phyloP scores from a whole-genome alignment of 2,329 filamentous ascomycete genomes.

The Venturiaceae sp. region DNA sequence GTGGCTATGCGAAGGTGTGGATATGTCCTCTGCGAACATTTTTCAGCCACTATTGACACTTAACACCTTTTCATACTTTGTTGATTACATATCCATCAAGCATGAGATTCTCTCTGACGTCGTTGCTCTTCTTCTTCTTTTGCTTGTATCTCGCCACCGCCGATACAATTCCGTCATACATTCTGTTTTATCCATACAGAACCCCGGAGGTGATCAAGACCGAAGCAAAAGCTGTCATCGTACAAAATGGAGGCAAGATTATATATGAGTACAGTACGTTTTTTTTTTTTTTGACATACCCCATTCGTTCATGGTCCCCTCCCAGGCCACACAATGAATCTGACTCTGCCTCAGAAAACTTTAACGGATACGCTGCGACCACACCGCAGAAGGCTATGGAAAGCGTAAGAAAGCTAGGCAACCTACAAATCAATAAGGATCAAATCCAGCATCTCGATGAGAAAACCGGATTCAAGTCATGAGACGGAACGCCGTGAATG shows the following conservation, averaged over 20 bases:
- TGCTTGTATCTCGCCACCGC: background rate
- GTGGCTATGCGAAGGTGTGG: too few relatives aligned
- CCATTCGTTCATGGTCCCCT: too few relatives aligned
- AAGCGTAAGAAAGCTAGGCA: background rate
- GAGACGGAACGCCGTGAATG: too few relatives aligned
- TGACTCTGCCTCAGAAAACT: background rate
- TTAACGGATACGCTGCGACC: background rate
- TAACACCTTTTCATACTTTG: too few relatives aligned
- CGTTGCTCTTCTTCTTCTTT: background rate
- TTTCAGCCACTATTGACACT: too few relatives aligned
- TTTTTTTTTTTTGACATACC: background rate
- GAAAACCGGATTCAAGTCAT: too few relatives aligned
- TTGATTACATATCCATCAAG: too few relatives aligned
- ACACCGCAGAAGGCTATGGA: background rate
- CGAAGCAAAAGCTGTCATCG: background rate
- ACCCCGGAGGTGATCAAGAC: background rate
- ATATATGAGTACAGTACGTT: background rate
- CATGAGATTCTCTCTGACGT: background rate
- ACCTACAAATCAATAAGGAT: background rate
- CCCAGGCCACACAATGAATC: too few relatives aligned
- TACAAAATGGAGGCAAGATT: background rate
- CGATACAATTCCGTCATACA: background rate
- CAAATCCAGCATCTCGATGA: background rate
- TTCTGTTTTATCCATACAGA: background rate
- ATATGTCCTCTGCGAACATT: too few relatives aligned